Base-by-base conservation (phyloP, 805 yeast species). In the Wickerhamomyces chambardii region DNA sequence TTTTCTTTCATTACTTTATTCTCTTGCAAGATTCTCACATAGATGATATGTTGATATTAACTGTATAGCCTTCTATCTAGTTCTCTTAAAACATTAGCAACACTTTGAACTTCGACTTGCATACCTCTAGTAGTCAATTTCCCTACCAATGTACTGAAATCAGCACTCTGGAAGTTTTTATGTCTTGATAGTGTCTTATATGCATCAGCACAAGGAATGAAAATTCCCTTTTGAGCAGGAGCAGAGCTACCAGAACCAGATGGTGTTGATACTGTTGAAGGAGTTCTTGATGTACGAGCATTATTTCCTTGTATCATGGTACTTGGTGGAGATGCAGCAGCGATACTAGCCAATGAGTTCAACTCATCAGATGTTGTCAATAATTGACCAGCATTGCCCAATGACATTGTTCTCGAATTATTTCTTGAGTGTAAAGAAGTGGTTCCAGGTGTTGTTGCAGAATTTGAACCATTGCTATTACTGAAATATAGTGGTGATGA, bases 31-130 rank as follows among this genome's bases (percentile, higher is more conserved):
- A n/a, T n/a, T n/a, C n/a, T n/a, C n/a, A n/a, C n/a, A n/a, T n/a
- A n/a, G n/a, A n/a, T n/a, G n/a, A n/a, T n/a, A n/a, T 8, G 12
- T 8, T 12, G 14, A 24, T 12, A 5, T 43, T 32, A 39, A 48
- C 43, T 45, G 33, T 48, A 42, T 31, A 47, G 19, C 29, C 55
- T 38, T 50, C 84, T 68, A 55, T 87, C 95, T 50, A 87, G 63
- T 47, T 85, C 92, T 26, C 95, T 65, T 42, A 86, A 61, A 16
- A 85, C 87, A 47, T 82, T 81, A 22, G 92, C 95, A 25, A 87
- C 92, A 46, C 86, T 75, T 48, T 81, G 85, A n/a, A 84, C 95
- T 50, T 87, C 96, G 32, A 87, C 95, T 48, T 81, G 85, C 81
- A 84, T 83, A 4, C 95, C 95, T 42, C 82, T 65, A 1, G 94